phyloP scores from a whole-genome alignment of 805 yeast species.

The Starmera dryadoides region DNA sequence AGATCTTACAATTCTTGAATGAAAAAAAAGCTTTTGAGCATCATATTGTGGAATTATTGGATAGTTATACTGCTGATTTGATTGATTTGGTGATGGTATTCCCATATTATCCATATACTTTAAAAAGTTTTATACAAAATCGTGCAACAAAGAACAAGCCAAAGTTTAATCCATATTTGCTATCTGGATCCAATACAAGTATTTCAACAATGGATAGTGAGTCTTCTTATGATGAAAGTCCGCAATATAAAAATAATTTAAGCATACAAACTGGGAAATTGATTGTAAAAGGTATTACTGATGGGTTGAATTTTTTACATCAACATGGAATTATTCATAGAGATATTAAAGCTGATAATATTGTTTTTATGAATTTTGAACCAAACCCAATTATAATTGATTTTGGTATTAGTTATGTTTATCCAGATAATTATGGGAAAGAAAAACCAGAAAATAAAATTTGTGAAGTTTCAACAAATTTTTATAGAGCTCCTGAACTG shows the following conservation, averaged over 20 bases:
- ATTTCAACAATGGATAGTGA: conserved; percentile 14
- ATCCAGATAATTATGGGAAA: conserved; percentile 53
- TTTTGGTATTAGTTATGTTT: conserved; percentile 31
- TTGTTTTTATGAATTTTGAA: conserved; percentile 39
- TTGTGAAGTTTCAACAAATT: conserved; percentile 56
- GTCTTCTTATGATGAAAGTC: conserved; percentile 6
- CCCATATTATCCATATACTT: conserved; percentile 30
- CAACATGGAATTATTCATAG: conserved; percentile 76
- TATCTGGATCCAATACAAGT: conserved; percentile 10
- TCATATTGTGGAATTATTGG: conserved; percentile 17
- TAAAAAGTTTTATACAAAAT: conserved; percentile 26
- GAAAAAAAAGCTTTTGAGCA: conserved; percentile 6
- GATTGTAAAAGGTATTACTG: conserved; percentile 29
- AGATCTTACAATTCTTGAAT: conserved; percentile 23
- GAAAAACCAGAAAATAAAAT: conserved; percentile 35
- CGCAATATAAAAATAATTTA: conserved; percentile 9
- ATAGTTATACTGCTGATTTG: conserved; percentile 15
- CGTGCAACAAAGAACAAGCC: conserved; percentile 18
- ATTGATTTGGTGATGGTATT: conserved; percentile 34
- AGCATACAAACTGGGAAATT: conserved; percentile 10
- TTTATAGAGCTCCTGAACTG: conserved; percentile 70
- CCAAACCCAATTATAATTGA: conserved; percentile 30
- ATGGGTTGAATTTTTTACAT: conserved; percentile 60
- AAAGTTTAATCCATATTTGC: conserved; percentile 27
- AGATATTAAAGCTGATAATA: conserved; percentile 83